These are phyloP conservation scores for Pichia sp. DNA, from an alignment of 1,139 yeast genomes.

Conservation along the genomic window DNA sequence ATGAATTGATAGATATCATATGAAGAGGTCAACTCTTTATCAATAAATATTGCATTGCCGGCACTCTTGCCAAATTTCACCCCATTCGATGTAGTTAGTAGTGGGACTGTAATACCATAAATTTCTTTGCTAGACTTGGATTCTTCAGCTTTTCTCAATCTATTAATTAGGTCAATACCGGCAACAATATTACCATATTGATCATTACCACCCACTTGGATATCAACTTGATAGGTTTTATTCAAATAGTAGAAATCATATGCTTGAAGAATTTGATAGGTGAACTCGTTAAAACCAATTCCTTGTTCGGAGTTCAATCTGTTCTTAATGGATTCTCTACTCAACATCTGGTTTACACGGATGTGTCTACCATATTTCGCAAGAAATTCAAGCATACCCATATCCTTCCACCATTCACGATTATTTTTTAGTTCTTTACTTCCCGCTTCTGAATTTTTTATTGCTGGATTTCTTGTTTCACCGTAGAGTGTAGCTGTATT, in stretches of 20 bases:
- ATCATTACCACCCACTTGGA: conserved; percentile 95
- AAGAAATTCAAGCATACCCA: conserved; percentile 72
- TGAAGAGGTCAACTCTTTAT: conserved; percentile 64
- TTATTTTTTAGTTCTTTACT: conserved; percentile 49
- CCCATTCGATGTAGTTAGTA: conserved; percentile 83
- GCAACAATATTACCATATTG: conserved; percentile 99
- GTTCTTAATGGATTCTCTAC: conserved; percentile 79
- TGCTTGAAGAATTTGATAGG: conserved; percentile 90
- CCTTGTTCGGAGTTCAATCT: conserved; percentile 69
- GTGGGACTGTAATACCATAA: conserved; percentile 85
- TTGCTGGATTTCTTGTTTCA: conserved; percentile 44
- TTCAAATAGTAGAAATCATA: conserved; percentile 87
- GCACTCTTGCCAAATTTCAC: conserved; percentile 97
- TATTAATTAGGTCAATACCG: conserved; percentile 79
- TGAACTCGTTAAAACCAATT: conserved; percentile 87
- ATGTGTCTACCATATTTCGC: conserved; percentile 74
- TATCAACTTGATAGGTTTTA: conserved; percentile 50
- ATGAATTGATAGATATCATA: conserved; percentile 85
- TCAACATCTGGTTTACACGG: conserved; percentile 81
- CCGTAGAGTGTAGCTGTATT: conserved; percentile 61
- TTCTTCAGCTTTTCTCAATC: conserved; percentile 39
- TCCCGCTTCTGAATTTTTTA: conserved; percentile 35
- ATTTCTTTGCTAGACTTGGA: conserved; percentile 21
- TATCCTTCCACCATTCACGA: conserved; percentile 78
- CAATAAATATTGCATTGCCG: conserved; percentile 92